phyloP scores from a whole-genome alignment of 192 early-diverging fungal genomes.

The Jimgerdemannia flammicorona region DNA sequence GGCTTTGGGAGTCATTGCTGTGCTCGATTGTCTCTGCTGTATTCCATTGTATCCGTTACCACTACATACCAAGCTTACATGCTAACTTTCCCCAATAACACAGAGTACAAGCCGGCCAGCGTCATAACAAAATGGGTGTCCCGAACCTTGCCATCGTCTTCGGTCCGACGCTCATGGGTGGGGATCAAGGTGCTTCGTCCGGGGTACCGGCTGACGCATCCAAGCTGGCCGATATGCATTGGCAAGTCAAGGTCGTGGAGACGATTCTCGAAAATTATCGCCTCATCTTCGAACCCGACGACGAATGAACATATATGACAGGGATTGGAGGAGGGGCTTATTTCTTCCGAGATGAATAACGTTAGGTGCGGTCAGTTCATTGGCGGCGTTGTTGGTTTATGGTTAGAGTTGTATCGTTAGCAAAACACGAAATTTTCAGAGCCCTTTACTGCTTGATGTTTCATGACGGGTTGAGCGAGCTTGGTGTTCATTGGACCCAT shows the following conservation, averaged over 20 bases:
- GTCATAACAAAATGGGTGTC: slow-evolving; percentile 83
- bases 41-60: slow-evolving; percentile 5
- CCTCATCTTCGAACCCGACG: slow-evolving; percentile 65
- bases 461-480: too few relatives aligned
- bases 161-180: slow-evolving; percentile 80
- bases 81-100: not conserved
- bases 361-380: too few relatives aligned
- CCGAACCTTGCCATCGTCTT: slow-evolving; percentile 90
- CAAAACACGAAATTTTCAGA: not conserved
- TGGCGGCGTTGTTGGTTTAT: too few relatives aligned
- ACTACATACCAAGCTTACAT: not conserved
- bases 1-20: not conserved
- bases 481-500: too few relatives aligned
- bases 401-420: not conserved
- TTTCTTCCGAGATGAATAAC: too few relatives aligned
- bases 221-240: slow-evolving; percentile 55
- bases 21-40: too few relatives aligned
- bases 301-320: slow-evolving; percentile 17
- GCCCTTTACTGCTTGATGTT: not conserved
- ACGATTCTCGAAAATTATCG: slow-evolving; percentile 57
- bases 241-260: slow-evolving; percentile 63
- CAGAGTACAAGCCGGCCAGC: slow-evolving; percentile 74
- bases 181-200: slow-evolving; percentile 9
- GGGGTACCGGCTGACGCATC: slow-evolving; percentile 17
- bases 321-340: too few relatives aligned